Conservation (phyloP, 2,329 filamentous ascomycete species). For the Fusarium gaditjirri region DNA sequence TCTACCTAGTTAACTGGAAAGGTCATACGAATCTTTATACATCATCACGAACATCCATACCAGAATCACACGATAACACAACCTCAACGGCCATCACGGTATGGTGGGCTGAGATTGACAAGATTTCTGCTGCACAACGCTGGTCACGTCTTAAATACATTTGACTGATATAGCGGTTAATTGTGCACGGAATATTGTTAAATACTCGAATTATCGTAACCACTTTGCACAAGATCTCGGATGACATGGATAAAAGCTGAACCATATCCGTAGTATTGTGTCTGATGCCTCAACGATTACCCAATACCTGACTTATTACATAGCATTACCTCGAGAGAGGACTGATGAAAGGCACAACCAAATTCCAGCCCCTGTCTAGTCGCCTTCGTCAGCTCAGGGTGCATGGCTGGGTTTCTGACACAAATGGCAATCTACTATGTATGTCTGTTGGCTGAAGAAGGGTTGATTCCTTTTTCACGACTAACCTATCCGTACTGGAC, state of each 20-base stretch:
- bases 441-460: constrained; percentile 18
- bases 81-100: neutral
- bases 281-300: neutral
- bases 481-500: neutral
- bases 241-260: neutral
- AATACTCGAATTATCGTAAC: neutral
- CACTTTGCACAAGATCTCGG: neutral
- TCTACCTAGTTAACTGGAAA: neutral
- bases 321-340: neutral
- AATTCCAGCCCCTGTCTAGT: neutral
- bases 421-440: constrained; percentile 5
- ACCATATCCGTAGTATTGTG: neutral
- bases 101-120: neutral
- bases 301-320: neutral
- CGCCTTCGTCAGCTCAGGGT: neutral
- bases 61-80: neutral
- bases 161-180: neutral
- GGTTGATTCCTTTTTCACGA: neutral
- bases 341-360: neutral
- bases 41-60: neutral
- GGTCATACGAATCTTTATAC: neutral
- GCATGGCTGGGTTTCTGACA: constrained; percentile 3
- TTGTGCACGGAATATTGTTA: neutral
- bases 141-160: too few relatives aligned
- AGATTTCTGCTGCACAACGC: neutral